Evolutionary conservation across 805 yeast species (phyloP).

Genomic region (Wickerhamomyces ciferrii): DNA sequence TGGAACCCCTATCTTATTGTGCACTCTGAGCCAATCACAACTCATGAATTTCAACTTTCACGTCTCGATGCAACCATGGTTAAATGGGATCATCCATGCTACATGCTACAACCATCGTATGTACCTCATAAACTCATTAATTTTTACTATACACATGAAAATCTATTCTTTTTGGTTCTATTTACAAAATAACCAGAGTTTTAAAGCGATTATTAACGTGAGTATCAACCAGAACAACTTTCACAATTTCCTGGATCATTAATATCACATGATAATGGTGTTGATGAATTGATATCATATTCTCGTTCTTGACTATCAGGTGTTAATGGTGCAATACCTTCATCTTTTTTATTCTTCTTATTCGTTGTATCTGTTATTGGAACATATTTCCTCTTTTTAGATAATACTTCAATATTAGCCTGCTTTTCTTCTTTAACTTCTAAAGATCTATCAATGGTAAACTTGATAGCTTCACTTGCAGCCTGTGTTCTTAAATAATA

Average conservation of each 20-base stretch:
- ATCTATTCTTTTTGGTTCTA: background rate
- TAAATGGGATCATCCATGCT: too few species aligned
- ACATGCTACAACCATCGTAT: background rate
- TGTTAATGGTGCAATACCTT: background rate
- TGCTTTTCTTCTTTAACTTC: constrained; percentile 27
- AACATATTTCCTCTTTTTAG: constrained; percentile 7
- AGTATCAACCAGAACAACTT: constrained; percentile 30
- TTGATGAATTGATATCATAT: constrained; percentile 11
- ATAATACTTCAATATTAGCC: background rate
- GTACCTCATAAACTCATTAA: background rate
- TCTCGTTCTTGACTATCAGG: background rate
- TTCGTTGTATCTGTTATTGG: background rate
- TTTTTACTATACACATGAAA: background rate
- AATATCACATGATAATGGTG: constrained; percentile 14
- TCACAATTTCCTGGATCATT: constrained; percentile 26
- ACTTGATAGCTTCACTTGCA: constrained; percentile 95
- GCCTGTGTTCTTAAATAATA: constrained; percentile 97
- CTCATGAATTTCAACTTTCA: too few species aligned
- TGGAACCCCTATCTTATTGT: too few species aligned
- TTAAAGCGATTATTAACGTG: background rate
- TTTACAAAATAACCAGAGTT: background rate
- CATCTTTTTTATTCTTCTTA: background rate
- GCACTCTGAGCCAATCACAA: too few species aligned
- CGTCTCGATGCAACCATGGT: too few species aligned
- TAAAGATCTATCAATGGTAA: constrained; percentile 52